Conservation (phyloP, 345 rosid genomes). For the Microcos paniculata region DNA sequence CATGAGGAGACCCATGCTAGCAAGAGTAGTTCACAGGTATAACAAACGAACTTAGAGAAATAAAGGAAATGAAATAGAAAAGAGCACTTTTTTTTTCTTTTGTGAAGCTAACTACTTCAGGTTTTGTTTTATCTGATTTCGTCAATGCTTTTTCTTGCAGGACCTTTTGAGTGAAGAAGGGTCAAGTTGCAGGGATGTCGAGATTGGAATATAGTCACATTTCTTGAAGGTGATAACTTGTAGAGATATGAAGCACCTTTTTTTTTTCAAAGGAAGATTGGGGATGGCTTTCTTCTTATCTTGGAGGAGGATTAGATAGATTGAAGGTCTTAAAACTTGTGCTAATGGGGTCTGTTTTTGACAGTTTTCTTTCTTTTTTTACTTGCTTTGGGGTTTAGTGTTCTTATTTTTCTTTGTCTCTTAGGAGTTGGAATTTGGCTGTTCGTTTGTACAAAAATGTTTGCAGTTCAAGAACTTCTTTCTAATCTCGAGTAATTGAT, state of each 20-base stretch:
- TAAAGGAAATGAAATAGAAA: neutral
- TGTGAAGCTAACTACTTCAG: neutral
- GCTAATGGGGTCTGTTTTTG: constrained; percentile 2
- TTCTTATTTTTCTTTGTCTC: constrained; percentile 18
- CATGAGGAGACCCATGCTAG: constrained; percentile 19
- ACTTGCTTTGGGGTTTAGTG: constrained; percentile 7
- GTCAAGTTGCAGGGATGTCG: constrained; percentile 58
- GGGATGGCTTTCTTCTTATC: constrained; percentile 21
- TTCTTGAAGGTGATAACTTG: constrained; percentile 17
- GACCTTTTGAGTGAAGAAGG: constrained; percentile 46
- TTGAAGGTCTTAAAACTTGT: constrained; percentile 20
- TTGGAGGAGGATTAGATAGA: constrained; percentile 15
- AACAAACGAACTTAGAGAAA: neutral
- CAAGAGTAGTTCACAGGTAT: constrained; percentile 40
- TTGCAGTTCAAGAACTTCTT: constrained; percentile 41
- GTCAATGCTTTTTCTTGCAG: constrained; percentile 25
- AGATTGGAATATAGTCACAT: constrained; percentile 48
- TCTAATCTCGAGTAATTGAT: constrained; percentile 13
- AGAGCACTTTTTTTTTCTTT: neutral
- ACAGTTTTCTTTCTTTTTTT: neutral
- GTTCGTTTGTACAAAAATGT: constrained; percentile 44
- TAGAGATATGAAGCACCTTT: constrained; percentile 22
- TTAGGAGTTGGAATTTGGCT: constrained; percentile 32
- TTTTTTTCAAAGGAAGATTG: constrained; percentile 12
- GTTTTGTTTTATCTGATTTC: constrained; percentile 10